Conservation (phyloP, 2,329 filamentous ascomycete genomes). For the Elsinoe arachidis region DNA sequence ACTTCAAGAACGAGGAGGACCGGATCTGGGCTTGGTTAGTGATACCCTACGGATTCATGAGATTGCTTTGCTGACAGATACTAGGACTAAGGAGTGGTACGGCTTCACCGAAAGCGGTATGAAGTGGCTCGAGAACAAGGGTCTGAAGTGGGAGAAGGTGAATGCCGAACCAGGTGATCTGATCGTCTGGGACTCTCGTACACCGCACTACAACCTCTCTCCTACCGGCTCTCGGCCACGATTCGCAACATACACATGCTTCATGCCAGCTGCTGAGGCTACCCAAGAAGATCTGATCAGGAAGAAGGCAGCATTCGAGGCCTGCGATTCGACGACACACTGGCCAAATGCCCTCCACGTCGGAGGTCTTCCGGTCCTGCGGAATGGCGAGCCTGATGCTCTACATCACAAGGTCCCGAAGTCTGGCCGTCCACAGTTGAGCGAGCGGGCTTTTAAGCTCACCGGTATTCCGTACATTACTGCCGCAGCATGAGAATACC, state of each 20-base stretch:
- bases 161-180: constrained; percentile 23
- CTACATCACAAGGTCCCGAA: constrained; percentile 33
- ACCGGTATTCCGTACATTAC: constrained; percentile 42
- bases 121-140: constrained; percentile 21
- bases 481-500: neutral
- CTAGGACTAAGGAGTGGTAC: constrained; percentile 26
- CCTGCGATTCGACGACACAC: constrained; percentile 27
- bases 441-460: constrained; percentile 37
- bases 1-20: constrained; percentile 20
- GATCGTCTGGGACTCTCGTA: constrained; percentile 22
- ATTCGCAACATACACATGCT: constrained; percentile 30
- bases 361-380: constrained; percentile 26
- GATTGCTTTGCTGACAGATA: too few relatives aligned
- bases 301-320: constrained; percentile 28
- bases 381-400: constrained; percentile 26
- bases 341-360: constrained; percentile 28
- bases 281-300: constrained; percentile 27
- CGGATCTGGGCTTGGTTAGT: constrained; percentile 23
- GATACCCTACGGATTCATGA: too few relatives aligned
- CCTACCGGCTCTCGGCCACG: constrained; percentile 23
- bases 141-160: constrained; percentile 21
- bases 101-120: constrained; percentile 28
- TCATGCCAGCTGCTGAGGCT: constrained; percentile 29
- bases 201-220: constrained; percentile 27
- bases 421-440: constrained; percentile 28